A percentile compares a stretch with the other conserved stretches of the same genome.
These are phyloP conservation scores for Lithospermum erythrorhizon DNA, from an alignment of 257 asterid genomes.

Conservation along the genomic window DNA sequence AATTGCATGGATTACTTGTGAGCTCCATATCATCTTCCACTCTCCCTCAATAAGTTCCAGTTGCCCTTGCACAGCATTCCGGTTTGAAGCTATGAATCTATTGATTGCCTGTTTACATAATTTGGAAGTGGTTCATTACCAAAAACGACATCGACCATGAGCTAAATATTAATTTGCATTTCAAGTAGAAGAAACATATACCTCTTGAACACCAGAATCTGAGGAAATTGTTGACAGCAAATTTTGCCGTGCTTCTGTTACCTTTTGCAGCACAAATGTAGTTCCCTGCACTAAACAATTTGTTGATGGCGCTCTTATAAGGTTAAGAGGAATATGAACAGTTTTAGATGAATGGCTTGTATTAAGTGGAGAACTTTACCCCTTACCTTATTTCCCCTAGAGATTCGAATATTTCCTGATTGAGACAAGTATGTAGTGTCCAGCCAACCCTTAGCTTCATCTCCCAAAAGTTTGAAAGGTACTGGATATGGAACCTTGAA, in stretches of 20 bases:
- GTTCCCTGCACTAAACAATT: slow-evolving; percentile 91
- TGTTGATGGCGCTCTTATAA: slow-evolving; percentile 31
- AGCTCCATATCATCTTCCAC: slow-evolving; percentile 91
- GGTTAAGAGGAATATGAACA: slow-evolving; percentile 13
- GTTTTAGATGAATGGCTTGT: background rate
- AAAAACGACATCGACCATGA: slow-evolving; percentile 1
- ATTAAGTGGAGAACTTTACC: background rate
- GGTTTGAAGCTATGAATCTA: slow-evolving; percentile 36
- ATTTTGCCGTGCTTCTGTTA: slow-evolving; percentile 66
- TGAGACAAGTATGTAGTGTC: slow-evolving; percentile 84
- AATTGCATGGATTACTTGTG: slow-evolving; percentile 45
- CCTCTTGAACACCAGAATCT: slow-evolving; percentile 56
- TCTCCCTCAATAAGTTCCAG: slow-evolving; percentile 70
- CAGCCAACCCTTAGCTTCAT: slow-evolving; percentile 95
- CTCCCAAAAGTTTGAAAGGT: slow-evolving; percentile 87
- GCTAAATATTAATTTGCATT: background rate
- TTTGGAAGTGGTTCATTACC: slow-evolving; percentile 1
- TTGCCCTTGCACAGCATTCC: slow-evolving; percentile 27
- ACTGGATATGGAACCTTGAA: slow-evolving; percentile 92
- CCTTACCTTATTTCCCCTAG: slow-evolving; percentile 88
- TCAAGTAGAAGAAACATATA: slow-evolving; percentile 1
- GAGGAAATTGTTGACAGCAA: slow-evolving; percentile 52
- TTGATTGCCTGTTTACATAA: slow-evolving; percentile 49
- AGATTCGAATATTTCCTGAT: slow-evolving; percentile 78
- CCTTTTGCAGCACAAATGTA: slow-evolving; percentile 90